Conservation (phyloP, 768 basidiomycete genomes). For the Russula abietina region DNA sequence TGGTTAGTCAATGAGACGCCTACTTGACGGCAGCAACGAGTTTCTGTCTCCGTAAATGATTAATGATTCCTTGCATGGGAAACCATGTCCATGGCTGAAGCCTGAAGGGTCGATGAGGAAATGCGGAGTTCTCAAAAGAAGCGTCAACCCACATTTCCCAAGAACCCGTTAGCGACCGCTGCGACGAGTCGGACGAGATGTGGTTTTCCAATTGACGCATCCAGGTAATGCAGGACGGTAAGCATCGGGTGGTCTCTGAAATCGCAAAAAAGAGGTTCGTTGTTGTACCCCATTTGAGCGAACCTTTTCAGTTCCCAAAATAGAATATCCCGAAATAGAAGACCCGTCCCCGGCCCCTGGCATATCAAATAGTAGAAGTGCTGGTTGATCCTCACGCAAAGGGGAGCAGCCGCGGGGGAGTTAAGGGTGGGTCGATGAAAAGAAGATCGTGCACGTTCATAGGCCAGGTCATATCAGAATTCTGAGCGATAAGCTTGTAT, state of each 20-base stretch:
- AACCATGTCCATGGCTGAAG: background rate
- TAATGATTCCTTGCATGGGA: background rate
- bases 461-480: constrained; percentile 5
- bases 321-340: constrained; percentile 4
- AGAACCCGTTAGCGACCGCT: constrained; percentile 9
- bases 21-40: constrained; percentile 1
- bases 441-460: background rate
- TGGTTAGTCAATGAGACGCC: background rate
- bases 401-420: background rate
- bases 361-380: background rate
- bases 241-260: background rate
- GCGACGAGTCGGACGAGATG: constrained; percentile 9
- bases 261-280: background rate
- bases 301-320: background rate
- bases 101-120: background rate
- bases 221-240: background rate
- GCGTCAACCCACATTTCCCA: constrained; percentile 2
- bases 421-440: background rate
- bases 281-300: background rate
- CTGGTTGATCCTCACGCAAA: background rate
- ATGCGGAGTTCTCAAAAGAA: constrained; percentile 11
- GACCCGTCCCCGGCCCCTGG: background rate
- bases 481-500: constrained; percentile 10
- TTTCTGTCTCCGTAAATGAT: background rate
- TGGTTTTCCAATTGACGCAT: background rate